Evolutionary conservation across 345 rosid species (phyloP), one percentile per base, ranked within the genome.

Genomic region (Brassica rapa): DNA sequence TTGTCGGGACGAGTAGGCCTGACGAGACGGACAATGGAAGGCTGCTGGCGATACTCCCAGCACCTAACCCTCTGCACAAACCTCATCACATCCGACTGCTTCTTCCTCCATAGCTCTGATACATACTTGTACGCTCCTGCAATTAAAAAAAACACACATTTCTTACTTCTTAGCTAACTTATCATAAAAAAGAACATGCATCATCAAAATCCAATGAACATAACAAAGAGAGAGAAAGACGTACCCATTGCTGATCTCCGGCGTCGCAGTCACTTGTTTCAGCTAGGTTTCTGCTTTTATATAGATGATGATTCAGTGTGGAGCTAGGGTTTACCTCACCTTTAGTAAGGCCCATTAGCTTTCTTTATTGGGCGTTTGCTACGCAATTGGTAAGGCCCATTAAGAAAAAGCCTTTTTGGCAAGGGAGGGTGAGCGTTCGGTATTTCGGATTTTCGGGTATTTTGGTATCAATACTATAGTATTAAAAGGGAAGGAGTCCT

Each of bases 1-100:
- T 51, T 51, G 56, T 51, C 56, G 56, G 56, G 56, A 51, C 56
- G 56, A 51, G 56, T 51, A n/a, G 56, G 56, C 19, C 56, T n/a
- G 21, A 51, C 56, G 21, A 51, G 56, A 51, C 56, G 56, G 56
- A 51, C 56, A 51, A 51, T 51, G 21, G 56, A 51, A 51, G 56
- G 56, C 3, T 51, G 56, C 56, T 51, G 56, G 0, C 56, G 0
- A 0, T n/a, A 51, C 56, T 51, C 56, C 56, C 56, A 51, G 56
- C 56, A 51, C 56, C 56, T 51, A 1, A 51, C 21, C 8, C 56
- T 51, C 56, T 51, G 56, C 21, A n/a, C 21, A n/a, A 51, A 51
- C 56, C 56, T 51, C 56, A 51, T 51, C 56, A 51, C 56, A 51
- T 51, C 56, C 0, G 56, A 51, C 8, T 51, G 56, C 3, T 51